Conservation (phyloP, 441 rosid genomes). For the Jatropha multifida region DNA sequence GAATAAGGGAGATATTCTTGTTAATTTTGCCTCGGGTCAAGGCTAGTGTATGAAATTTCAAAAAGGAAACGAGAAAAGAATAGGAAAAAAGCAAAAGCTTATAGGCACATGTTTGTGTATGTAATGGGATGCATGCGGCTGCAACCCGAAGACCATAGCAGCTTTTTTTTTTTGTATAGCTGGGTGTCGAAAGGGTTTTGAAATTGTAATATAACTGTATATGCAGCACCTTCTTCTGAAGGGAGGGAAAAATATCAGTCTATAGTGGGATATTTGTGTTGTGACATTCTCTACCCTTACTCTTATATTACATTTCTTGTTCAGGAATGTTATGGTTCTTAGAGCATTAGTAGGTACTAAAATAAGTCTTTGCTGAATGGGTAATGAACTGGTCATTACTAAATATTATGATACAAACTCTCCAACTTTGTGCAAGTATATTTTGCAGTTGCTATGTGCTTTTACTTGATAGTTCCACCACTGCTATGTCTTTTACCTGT, state of each 20-base stretch:
- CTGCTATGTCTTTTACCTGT: too few relatives aligned
- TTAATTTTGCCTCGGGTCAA: conserved; percentile 16
- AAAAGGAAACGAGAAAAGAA: background rate
- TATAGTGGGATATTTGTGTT: too few relatives aligned
- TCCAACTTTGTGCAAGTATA: too few relatives aligned
- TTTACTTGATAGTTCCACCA: too few relatives aligned
- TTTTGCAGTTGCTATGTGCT: too few relatives aligned
- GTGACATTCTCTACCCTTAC: too few relatives aligned
- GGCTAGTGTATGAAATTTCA: conserved; percentile 11
- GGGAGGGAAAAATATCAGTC: background rate
- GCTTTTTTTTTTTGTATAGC: conserved; percentile 19
- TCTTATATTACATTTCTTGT: too few relatives aligned
- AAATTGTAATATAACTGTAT: conserved; percentile 9
- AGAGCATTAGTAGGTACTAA: too few relatives aligned
- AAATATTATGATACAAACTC: too few relatives aligned
- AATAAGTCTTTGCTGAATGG: too few relatives aligned
- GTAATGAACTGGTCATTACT: too few relatives aligned
- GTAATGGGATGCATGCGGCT: conserved; percentile 11
- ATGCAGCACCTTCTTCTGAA: background rate
- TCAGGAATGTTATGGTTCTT: too few relatives aligned
- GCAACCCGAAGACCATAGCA: background rate
- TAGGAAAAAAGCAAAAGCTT: background rate
- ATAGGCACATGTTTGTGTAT: conserved; percentile 12
- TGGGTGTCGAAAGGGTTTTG: background rate
- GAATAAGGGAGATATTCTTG: conserved; percentile 35